A percentile compares a stretch with the other conserved stretches of the same genome.
Conservation (phyloP, 352 stramenopile species). For the Elongisporangium senticosum region DNA sequence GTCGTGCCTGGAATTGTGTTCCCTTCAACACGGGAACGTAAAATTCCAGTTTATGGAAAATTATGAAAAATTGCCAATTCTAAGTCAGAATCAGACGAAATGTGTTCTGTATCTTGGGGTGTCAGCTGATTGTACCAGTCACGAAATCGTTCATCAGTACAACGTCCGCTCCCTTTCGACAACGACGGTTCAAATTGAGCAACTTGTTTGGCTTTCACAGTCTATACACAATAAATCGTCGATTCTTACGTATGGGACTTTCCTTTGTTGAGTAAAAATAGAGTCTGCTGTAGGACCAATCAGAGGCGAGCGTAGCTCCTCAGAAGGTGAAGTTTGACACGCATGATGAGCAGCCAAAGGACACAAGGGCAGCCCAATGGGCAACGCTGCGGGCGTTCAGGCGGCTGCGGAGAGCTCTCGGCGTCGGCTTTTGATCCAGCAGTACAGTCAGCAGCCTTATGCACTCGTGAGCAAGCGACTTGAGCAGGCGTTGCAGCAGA, state of each 20-base stretch:
- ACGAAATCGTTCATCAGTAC: neutral
- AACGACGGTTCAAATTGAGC: neutral
- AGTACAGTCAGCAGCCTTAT: slow-evolving; percentile 23
- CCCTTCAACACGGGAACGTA: neutral
- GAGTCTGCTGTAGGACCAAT: neutral
- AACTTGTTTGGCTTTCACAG: neutral
- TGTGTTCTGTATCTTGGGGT: neutral
- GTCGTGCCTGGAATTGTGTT: neutral
- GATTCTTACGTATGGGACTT: neutral
- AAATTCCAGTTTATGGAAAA: neutral
- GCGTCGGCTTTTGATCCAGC: slow-evolving; percentile 24
- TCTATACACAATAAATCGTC: neutral
- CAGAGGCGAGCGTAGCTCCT: neutral
- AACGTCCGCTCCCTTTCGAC: neutral
- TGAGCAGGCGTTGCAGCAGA: slow-evolving; percentile 19
- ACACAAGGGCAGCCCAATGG: slow-evolving; percentile 13
- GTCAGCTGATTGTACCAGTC: neutral
- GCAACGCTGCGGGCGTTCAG: slow-evolving; percentile 28
- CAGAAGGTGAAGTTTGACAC: neutral
- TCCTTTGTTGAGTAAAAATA: neutral
- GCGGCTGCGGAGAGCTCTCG: slow-evolving; percentile 25
- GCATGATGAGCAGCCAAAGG: neutral
- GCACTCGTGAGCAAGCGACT: slow-evolving; percentile 20
- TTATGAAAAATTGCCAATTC: neutral
- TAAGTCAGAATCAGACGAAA: neutral